phyloP scores from a whole-genome alignment of 192 early-diverging fungal genomes.

The Rhizophagus prolifer region DNA sequence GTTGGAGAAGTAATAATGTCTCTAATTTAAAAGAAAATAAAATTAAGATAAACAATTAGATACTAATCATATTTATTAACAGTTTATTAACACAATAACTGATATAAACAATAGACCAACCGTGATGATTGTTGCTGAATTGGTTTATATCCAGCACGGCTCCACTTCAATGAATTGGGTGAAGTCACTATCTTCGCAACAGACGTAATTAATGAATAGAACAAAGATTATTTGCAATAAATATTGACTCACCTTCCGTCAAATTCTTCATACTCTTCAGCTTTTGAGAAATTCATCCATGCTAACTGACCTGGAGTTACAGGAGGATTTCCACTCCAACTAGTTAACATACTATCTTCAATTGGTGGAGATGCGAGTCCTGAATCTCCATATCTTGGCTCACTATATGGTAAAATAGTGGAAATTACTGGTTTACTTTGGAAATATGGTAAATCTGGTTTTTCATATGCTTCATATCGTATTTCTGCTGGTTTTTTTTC shows the following conservation, averaged over 20 bases:
- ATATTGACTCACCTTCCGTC: constrained; percentile 1
- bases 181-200: not conserved
- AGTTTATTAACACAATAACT: not conserved
- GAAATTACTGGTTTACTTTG: not conserved
- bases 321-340: not conserved
- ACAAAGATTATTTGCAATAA: not conserved
- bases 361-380: not conserved
- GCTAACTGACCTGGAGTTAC: constrained; percentile 25
- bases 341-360: not conserved
- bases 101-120: not conserved
- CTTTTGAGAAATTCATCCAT: constrained; percentile 8
- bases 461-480: constrained; percentile 30
- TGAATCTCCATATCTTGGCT: not conserved
- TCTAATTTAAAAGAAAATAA: not conserved
- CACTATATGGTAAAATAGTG: not conserved
- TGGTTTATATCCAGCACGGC: constrained; percentile 20
- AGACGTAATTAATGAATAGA: not conserved
- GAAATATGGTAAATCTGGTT: not conserved
- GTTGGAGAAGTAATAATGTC: not conserved
- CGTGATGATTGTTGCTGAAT: not conserved
- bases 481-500: constrained; percentile 1
- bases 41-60: not conserved
- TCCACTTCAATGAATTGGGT: constrained; percentile 7
- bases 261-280: constrained; percentile 20
- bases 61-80: not conserved